Evolutionary conservation across 1,284 basidiomycete genomes (phyloP), one percentile per base, ranked within the genome.

Genomic region (Cutaneotrichosporon dermatis): DNA sequence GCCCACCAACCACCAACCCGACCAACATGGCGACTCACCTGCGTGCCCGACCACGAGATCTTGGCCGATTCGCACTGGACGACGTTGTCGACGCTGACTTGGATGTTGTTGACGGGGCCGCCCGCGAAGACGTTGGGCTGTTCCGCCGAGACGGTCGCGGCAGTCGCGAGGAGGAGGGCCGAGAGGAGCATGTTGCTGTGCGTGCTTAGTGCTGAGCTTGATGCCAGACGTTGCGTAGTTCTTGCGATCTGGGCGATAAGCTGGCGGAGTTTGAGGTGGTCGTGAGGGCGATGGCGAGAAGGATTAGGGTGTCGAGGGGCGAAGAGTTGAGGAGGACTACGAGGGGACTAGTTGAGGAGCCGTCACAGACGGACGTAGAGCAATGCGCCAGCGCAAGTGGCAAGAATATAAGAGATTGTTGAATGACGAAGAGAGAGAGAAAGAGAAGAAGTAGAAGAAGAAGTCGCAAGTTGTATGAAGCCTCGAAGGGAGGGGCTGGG

Each of bases 31-130:
- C 12, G 8, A 67, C 74, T 66, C 54, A 76, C 74, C 44, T 43
- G 5, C 8, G 45, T 59, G 13, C 73, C 73, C 4, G 64, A 64
- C 76, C 76, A 78, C 11, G 63, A 63, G 51, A 78, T 69, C 15
- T 66, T 71, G 6, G 73, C 72, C 48, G 66, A 35, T n/a, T 58
- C 66, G 55, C 76, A 78, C 57, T 76, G 73, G 4, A 64, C 63
- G 43, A 78, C 70, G 50, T 70, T 67, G 46, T 63, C 58, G 4
- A 69, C 67, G 4, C 48, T 40, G 39, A 78, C 70, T 10, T 62
- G 67, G 46, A 78, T 74, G 55, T 72, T 69, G 62, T 67, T 70
- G 44, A 71, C 69, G 71, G 60, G 54, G 11, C n/a, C 54, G 25
- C 54, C 54, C 13, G 54, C 54, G 15, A 39, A 33, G 54, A 55